phyloP scores from a whole-genome alignment of 805 yeast species.

The Sungouiella blattae region DNA sequence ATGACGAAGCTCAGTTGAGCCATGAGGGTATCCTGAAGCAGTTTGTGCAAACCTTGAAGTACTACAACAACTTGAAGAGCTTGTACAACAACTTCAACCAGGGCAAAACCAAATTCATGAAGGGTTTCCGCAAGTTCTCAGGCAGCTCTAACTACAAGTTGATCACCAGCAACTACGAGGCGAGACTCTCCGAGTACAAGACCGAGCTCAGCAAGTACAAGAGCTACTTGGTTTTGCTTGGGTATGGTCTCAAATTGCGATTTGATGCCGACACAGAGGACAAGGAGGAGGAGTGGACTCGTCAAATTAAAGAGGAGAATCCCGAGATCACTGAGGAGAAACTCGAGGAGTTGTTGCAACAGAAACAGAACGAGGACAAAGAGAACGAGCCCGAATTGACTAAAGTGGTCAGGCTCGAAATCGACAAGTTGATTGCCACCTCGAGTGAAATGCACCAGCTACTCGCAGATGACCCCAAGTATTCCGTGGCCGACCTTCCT shows the following conservation, averaged over 20 bases:
- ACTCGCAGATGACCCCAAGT: slow-evolving; percentile 7
- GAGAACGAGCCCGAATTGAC: slow-evolving; percentile 29
- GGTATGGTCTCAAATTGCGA: slow-evolving; percentile 46
- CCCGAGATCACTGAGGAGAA: slow-evolving; percentile 1
- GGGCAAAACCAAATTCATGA: slow-evolving; percentile 27
- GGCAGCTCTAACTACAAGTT: slow-evolving; percentile 32
- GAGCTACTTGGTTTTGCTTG: slow-evolving; percentile 43
- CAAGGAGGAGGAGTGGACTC: slow-evolving; percentile 6
- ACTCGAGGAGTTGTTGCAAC: slow-evolving; percentile 6
- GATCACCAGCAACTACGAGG: slow-evolving; percentile 37
- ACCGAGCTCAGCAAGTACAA: slow-evolving; percentile 44
- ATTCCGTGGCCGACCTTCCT: slow-evolving; percentile 5
- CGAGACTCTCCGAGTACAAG: slow-evolving; percentile 41
- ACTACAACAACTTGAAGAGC: slow-evolving; percentile 37
- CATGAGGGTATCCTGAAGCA: slow-evolving; percentile 43
- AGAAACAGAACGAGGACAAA: slow-evolving; percentile 3
- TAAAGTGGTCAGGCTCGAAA: slow-evolving; percentile 30
- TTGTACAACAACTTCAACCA: slow-evolving; percentile 31
- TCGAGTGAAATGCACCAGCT: slow-evolving; percentile 13
- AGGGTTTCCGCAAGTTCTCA: slow-evolving; percentile 23
- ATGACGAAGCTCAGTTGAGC: slow-evolving; percentile 16
- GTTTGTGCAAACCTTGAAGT: slow-evolving; percentile 38
- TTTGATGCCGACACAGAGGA: slow-evolving; percentile 38
- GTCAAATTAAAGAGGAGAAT: slow-evolving; percentile 5
- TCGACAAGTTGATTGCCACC: slow-evolving; percentile 19